Evolutionary conservation across 2,329 filamentous ascomycete genomes (phyloP).

Genomic region (Trichothecium sympodiale): DNA sequence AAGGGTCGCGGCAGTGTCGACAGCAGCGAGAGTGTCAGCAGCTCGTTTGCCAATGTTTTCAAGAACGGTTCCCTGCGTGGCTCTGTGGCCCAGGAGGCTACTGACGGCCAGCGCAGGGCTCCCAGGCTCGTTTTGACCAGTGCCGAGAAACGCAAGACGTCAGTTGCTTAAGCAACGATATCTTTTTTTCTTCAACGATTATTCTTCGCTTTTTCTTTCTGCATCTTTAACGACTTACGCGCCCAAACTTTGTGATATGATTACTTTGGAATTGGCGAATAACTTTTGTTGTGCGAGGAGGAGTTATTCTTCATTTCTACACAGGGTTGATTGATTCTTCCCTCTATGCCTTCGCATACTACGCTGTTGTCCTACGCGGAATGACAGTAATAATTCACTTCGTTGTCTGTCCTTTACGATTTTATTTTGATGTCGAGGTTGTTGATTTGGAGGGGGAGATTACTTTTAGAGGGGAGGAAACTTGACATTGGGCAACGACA

Average conservation of each 20-base stretch:
- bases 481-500: no score
- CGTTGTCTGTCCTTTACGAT: slow-evolving; percentile 25
- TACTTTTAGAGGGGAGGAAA: no score
- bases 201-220: slow-evolving; percentile 8
- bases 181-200: slow-evolving; percentile 9
- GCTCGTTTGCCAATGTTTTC: slow-evolving; percentile 57
- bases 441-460: no score
- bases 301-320: slow-evolving; percentile 5
- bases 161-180: slow-evolving; percentile 12
- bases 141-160: slow-evolving; percentile 73
- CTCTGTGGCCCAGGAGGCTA: slow-evolving; percentile 40
- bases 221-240: slow-evolving; percentile 25
- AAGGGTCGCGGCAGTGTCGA: slow-evolving; percentile 53
- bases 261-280: slow-evolving; percentile 12
- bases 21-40: slow-evolving; percentile 47
- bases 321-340: slow-evolving; percentile 1
- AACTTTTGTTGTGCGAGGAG: slow-evolving; percentile 6
- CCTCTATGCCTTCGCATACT: slow-evolving; percentile 6
- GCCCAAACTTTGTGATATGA: slow-evolving; percentile 25
- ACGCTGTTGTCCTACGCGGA: slow-evolving; percentile 12
- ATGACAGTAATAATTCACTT: slow-evolving; percentile 26
- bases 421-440: neutral
- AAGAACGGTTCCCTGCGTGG: slow-evolving; percentile 44
- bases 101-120: slow-evolving; percentile 62
- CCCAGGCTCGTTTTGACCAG: slow-evolving; percentile 80